Percentiles rank a stretch among this genome's conserved stretches.
phyloP scores from a whole-genome alignment of 1,284 basidiomycete genomes.

The Hypsizygus ulmarius region DNA sequence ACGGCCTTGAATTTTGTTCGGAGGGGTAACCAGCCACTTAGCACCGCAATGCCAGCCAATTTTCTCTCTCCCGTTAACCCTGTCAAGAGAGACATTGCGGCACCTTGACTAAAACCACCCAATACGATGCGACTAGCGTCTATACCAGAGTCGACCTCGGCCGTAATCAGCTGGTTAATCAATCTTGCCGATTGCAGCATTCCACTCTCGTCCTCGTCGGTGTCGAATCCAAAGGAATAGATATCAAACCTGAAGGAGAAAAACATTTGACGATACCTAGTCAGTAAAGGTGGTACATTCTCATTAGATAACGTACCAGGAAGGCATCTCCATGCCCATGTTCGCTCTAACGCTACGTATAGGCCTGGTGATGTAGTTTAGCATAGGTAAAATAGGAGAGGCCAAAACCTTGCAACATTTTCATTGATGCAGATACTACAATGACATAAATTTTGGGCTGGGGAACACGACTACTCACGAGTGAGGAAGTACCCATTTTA shows the following conservation, averaged over 20 bases:
- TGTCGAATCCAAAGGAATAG: conserved; percentile 58
- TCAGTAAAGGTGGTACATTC: conserved; percentile 7
- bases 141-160: conserved; percentile 73
- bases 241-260: conserved; percentile 70
- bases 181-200: conserved; percentile 64
- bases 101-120: conserved; percentile 90
- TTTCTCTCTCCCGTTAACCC: conserved; percentile 68
- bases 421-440: background rate
- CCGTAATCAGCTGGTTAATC: conserved; percentile 70
- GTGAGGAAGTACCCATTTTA: conserved; percentile 84
- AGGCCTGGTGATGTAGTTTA: conserved; percentile 39
- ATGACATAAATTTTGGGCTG: background rate
- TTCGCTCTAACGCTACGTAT: conserved; percentile 65
- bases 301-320: conserved; percentile 49
- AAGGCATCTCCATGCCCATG: conserved; percentile 64
- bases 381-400: conserved; percentile 13
- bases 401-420: conserved; percentile 5
- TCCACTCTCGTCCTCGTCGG: conserved; percentile 69
- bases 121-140: conserved; percentile 67
- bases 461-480: conserved; percentile 46
- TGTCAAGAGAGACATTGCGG: conserved; percentile 72
- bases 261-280: conserved; percentile 4
- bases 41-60: conserved; percentile 68
- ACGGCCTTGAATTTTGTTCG: conserved; percentile 63
- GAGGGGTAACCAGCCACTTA: conserved; percentile 80